Evolutionary conservation across 1,284 basidiomycete species (phyloP).

Genomic region (Thelephora terrestris): DNA sequence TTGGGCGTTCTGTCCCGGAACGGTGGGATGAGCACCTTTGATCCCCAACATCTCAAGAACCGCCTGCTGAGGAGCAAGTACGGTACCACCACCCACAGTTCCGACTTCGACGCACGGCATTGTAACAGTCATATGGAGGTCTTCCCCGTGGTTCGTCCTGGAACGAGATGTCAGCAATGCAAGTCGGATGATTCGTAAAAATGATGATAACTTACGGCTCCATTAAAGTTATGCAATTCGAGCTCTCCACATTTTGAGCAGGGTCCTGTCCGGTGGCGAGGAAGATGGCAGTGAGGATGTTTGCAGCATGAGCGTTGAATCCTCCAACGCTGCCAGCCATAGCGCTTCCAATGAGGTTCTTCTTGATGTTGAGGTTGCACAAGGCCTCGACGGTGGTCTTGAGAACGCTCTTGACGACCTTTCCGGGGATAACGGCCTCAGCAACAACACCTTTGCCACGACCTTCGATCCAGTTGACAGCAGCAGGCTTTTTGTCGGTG

Average conservation of each 20-base stretch:
- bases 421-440: slow-evolving; percentile 88
- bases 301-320: slow-evolving; percentile 98
- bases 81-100: slow-evolving; percentile 93
- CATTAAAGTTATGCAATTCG: slow-evolving; percentile 98
- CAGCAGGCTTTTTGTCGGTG: slow-evolving; percentile 99
- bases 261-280: slow-evolving; percentile 98
- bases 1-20: slow-evolving; percentile 82
- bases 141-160: slow-evolving; percentile 81
- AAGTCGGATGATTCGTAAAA: neutral
- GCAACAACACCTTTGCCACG: slow-evolving; percentile 96
- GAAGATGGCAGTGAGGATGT: slow-evolving; percentile 94
- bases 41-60: slow-evolving; percentile 90
- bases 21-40: slow-evolving; percentile 73
- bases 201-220: slow-evolving; percentile 65
- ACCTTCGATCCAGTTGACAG: slow-evolving; percentile 99
- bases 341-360: slow-evolving; percentile 95
- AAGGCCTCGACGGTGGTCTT: slow-evolving; percentile 93
- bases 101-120: slow-evolving; percentile 98
- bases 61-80: slow-evolving; percentile 81
- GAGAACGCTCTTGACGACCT: slow-evolving; percentile 81
- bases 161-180: slow-evolving; percentile 6
- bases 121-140: slow-evolving; percentile 84
- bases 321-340: slow-evolving; percentile 98
- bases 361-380: slow-evolving; percentile 92
- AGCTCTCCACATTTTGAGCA: slow-evolving; percentile 97